Evolutionary conservation across 2,329 filamentous ascomycete genomes (phyloP).

Genomic region (Pseudogymnoascus sp.): DNA sequence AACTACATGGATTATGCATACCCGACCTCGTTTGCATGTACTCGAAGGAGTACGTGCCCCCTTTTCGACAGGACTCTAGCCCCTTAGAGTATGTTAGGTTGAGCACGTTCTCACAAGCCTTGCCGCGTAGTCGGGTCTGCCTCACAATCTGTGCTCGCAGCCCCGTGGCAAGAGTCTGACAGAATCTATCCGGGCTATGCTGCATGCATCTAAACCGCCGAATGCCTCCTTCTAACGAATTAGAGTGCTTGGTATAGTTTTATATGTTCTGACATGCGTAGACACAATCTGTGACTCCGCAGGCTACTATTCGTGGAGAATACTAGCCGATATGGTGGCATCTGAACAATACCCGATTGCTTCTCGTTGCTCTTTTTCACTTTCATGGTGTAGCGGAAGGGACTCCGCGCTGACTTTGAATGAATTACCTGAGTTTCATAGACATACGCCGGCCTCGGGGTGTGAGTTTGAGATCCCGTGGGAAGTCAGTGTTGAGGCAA

Average conservation of each 20-base stretch:
- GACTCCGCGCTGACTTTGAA: neutral
- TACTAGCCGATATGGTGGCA: neutral
- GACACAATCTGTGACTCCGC: neutral
- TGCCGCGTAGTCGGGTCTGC: neutral
- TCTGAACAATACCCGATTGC: neutral
- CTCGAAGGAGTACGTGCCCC: neutral
- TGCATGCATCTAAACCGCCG: neutral
- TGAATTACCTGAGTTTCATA: neutral
- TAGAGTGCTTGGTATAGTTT: neutral
- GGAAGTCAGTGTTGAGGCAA: neutral
- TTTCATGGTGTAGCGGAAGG: neutral
- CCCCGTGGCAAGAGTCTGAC: neutral
- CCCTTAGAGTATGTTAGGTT: neutral
- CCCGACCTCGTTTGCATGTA: neutral
- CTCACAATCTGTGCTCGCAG: neutral
- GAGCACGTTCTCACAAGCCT: neutral
- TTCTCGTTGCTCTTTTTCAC: neutral
- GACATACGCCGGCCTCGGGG: neutral
- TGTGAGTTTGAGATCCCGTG: neutral
- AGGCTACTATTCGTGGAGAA: constrained; percentile 1
- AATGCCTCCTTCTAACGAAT: neutral
- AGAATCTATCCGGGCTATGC: neutral
- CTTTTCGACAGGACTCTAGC: neutral
- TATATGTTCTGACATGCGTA: neutral
- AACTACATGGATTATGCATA: neutral